phyloP scores from a whole-genome alignment of 2,329 filamentous ascomycete species.

The Domatiomyces globalis region DNA sequence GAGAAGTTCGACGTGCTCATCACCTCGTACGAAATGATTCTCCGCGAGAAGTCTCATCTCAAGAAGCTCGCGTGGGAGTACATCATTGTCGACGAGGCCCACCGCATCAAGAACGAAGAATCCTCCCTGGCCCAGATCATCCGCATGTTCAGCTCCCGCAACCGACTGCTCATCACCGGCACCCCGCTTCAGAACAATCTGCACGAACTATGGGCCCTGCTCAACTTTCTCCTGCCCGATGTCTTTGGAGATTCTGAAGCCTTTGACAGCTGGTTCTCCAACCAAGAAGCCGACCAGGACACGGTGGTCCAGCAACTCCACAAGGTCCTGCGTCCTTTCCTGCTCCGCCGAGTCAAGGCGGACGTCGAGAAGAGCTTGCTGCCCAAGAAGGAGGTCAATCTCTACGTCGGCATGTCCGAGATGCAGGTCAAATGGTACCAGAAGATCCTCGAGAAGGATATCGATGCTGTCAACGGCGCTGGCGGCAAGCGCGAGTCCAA shows the following conservation, averaged over 20 bases:
- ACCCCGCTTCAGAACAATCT: constrained; percentile 96
- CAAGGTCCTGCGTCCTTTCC: constrained; percentile 78
- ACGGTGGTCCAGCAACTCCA: constrained; percentile 93
- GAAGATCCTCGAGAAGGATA: constrained; percentile 97
- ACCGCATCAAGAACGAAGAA: constrained; percentile 98
- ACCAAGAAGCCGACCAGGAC: constrained; percentile 79
- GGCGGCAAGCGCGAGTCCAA: constrained; percentile 95
- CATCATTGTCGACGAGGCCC: constrained; percentile 96
- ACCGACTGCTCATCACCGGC: constrained; percentile 87
- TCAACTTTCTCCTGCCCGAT: constrained; percentile 95
- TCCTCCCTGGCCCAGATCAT: constrained; percentile 95
- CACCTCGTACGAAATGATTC: constrained; percentile 97
- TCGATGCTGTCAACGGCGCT: constrained; percentile 94
- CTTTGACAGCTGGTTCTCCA: constrained; percentile 96
- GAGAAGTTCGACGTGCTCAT: constrained; percentile 97
- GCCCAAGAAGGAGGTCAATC: constrained; percentile 92
- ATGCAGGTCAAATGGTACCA: constrained; percentile 99
- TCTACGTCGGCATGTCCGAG: constrained; percentile 96
- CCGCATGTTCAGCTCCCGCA: constrained; percentile 86
- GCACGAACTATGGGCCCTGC: constrained; percentile 90
- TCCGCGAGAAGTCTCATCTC: constrained; percentile 83
- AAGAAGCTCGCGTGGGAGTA: constrained; percentile 99
- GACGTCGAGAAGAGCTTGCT: constrained; percentile 96
- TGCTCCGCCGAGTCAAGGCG: constrained; percentile 88
- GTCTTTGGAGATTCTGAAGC: constrained; percentile 94